Percentiles rank a stretch among this genome's conserved stretches.
These are phyloP conservation scores for Cercospora janseana DNA, from an alignment of 2,329 filamentous ascomycete genomes.

Conservation along the genomic window DNA sequence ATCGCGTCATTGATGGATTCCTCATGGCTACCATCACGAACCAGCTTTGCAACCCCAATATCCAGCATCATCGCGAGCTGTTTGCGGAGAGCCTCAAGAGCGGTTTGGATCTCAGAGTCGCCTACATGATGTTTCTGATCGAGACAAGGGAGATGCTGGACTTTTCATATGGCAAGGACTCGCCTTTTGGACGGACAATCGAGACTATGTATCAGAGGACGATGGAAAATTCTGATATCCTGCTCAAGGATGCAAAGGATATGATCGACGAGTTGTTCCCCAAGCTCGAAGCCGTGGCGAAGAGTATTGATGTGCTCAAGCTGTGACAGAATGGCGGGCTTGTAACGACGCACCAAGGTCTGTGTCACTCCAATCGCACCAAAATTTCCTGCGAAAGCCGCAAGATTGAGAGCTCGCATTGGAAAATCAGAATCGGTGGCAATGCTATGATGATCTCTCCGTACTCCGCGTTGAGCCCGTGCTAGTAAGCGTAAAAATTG, in stretches of 20 bases:
- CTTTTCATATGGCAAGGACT: conserved; percentile 44
- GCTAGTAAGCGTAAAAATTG: too few relatives aligned
- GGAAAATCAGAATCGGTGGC: too few relatives aligned
- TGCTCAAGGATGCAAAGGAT: conserved; percentile 21
- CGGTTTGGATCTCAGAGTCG: conserved; percentile 43
- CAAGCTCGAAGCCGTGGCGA: conserved; percentile 31
- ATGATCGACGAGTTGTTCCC: conserved; percentile 55
- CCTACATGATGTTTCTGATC: conserved; percentile 45
- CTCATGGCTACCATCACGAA: conserved; percentile 29
- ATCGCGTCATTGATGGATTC: conserved; percentile 53
- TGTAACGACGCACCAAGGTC: too few relatives aligned
- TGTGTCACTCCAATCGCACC: too few relatives aligned
- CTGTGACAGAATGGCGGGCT: too few relatives aligned
- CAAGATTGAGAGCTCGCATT: too few relatives aligned
- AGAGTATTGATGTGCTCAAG: conserved; percentile 39
- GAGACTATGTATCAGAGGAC: conserved; percentile 28
- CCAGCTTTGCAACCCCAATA: conserved; percentile 25
- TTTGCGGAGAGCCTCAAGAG: conserved; percentile 35
- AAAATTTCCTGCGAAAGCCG: too few relatives aligned
- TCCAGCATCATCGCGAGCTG: conserved; percentile 22
- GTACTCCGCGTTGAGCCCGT: too few relatives aligned
- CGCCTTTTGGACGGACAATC: conserved; percentile 34
- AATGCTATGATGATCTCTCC: too few relatives aligned
- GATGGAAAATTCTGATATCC: conserved; percentile 26
- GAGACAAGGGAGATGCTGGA: conserved; percentile 43